Base-by-base conservation (phyloP, 116 monocot genomes). In the Cymodocea nodosa region DNA sequence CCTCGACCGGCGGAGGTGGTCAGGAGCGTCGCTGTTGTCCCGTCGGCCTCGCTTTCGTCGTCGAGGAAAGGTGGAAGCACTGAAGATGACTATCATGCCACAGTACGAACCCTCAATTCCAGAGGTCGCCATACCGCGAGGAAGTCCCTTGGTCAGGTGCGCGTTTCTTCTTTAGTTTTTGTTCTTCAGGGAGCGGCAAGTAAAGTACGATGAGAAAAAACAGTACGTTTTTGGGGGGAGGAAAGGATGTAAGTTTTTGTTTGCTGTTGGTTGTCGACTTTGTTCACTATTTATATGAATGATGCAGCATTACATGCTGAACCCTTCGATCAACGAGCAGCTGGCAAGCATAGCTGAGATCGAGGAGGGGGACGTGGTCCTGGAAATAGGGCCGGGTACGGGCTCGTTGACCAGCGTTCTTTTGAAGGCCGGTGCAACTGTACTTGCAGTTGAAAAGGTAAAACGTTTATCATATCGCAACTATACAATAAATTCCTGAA, bases 371-470 rank as follows among this genome's bases (percentile, higher is more conserved):
- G 83, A 90, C 35, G 79, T 95, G 56, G 81, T 95, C 56, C 76
- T 95, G 51, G 95, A 95, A 79, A 87, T 95, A 4, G 95, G 95
- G 10, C 95, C 95, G 16, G 90, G 95, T 13, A 95, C 95, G 9
- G 95, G 90, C 2, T 90, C 95, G 3, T 74, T 95, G 68, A 95
- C 95, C 11, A 87, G 74, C 55, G 76, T 81, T 48, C 77, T 95
- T 35, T 65, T 95, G 6, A 62, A 81, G 48, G 70, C 85, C 19
- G 95, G 95, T 14, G 90, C 90, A 12, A 85, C 83, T 4, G 80
- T 95, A 16, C 10, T 95, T 70, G 95, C 87, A 16, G 71, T 95
- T 63, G 95, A 87, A 71, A 90, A 94, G 86, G 89, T 94, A 51
- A 30, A 30, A 37, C 17, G n/a, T 35, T 35, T 35, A 23, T 56